Evolutionary conservation across 2,329 filamentous ascomycete species (phyloP).

Genomic region (Fusarium oligoseptatum): DNA sequence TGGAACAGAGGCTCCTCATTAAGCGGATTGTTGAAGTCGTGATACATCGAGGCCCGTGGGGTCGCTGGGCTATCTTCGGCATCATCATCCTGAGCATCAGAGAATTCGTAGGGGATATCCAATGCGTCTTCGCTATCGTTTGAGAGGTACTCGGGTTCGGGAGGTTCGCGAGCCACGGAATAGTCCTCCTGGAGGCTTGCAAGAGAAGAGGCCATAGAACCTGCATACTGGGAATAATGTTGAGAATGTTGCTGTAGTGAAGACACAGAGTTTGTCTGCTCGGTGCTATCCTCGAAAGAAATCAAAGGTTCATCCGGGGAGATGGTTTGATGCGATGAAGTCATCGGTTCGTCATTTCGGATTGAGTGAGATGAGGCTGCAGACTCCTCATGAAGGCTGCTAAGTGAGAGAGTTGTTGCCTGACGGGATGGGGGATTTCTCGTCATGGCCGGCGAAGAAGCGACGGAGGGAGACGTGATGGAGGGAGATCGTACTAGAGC

Average conservation of each 20-base stretch:
- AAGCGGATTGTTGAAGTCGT: slow-evolving; percentile 49
- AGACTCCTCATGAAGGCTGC: slow-evolving; percentile 45
- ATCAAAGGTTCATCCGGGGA: slow-evolving; percentile 3
- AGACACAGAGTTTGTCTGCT: slow-evolving; percentile 34
- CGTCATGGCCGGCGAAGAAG: slow-evolving; percentile 66
- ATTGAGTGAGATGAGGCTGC: slow-evolving; percentile 45
- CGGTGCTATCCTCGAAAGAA: slow-evolving; percentile 23
- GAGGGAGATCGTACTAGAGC: slow-evolving; percentile 70
- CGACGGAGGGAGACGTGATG: slow-evolving; percentile 56
- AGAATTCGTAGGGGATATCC: slow-evolving; percentile 68
- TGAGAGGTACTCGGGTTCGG: slow-evolving; percentile 47
- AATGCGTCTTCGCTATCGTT: slow-evolving; percentile 69
- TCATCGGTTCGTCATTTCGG: slow-evolving; percentile 34
- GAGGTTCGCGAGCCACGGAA: slow-evolving; percentile 33
- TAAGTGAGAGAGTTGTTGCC: slow-evolving; percentile 46
- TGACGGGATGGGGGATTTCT: slow-evolving; percentile 53
- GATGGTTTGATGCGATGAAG: slow-evolving; percentile 42
- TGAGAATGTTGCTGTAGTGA: slow-evolving; percentile 32
- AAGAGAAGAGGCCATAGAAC: slow-evolving; percentile 41
- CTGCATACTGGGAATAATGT: slow-evolving; percentile 25
- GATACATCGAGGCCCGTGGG: slow-evolving; percentile 65
- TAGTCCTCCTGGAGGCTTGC: slow-evolving; percentile 45
- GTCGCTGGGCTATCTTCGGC: slow-evolving; percentile 60
- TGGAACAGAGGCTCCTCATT: slow-evolving; percentile 49
- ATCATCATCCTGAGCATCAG: slow-evolving; percentile 53